These are phyloP conservation scores for Capsicum pubescens DNA, from an alignment of 257 asterid species.

Conservation along the genomic window DNA sequence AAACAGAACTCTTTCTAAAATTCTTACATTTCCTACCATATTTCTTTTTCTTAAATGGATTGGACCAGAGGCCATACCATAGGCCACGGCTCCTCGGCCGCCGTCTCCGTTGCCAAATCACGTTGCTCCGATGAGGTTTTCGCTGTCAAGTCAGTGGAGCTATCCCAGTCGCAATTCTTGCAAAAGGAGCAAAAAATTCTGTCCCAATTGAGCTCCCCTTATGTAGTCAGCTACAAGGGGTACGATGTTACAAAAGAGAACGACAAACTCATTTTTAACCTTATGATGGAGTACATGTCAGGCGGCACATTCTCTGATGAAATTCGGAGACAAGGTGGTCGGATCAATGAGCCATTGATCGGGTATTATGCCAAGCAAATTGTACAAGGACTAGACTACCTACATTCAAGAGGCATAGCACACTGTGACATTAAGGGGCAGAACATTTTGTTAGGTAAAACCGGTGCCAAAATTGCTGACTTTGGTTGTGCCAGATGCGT, in stretches of 20 bases:
- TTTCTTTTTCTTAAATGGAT: slow-evolving; percentile 40
- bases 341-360: slow-evolving; percentile 46
- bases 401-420: slow-evolving; percentile 64
- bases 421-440: slow-evolving; percentile 84
- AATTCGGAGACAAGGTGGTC: slow-evolving; percentile 38
- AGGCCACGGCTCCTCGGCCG: slow-evolving; percentile 77
- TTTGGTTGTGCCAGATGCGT: slow-evolving; percentile 74
- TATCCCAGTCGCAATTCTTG: slow-evolving; percentile 45
- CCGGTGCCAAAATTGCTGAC: slow-evolving; percentile 63
- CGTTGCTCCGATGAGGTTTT: slow-evolving; percentile 38
- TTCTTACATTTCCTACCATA: background rate
- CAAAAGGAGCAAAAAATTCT: slow-evolving; percentile 58
- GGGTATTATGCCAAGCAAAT: slow-evolving; percentile 48
- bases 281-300: slow-evolving; percentile 61
- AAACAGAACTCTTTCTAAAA: slow-evolving; percentile 25
- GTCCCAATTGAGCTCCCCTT: slow-evolving; percentile 47
- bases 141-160: slow-evolving; percentile 72
- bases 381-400: slow-evolving; percentile 55
- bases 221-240: slow-evolving; percentile 60
- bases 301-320: slow-evolving; percentile 53
- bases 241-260: slow-evolving; percentile 52
- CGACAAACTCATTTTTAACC: slow-evolving; percentile 47
- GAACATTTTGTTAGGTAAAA: slow-evolving; percentile 52
- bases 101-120: slow-evolving; percentile 59
- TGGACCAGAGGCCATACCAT: slow-evolving; percentile 76